phyloP scores from a whole-genome alignment of 2,329 filamentous ascomycete species.

The Dothidotthia symphoricarpi region DNA sequence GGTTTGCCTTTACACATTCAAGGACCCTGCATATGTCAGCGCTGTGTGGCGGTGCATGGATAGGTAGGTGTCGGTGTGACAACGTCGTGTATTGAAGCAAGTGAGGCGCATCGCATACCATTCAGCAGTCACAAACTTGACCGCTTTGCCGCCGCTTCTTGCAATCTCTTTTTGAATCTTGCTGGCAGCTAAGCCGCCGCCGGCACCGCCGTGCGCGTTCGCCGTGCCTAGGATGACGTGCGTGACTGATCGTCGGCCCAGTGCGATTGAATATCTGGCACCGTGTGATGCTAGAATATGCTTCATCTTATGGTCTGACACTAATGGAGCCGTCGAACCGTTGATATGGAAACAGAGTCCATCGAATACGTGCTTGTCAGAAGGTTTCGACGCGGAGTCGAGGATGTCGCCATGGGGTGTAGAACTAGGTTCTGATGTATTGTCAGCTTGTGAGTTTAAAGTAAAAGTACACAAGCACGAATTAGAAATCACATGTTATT shows the following conservation, averaged over 20 bases:
- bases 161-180: slow-evolving; percentile 82
- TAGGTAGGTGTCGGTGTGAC: slow-evolving; percentile 4
- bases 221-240: slow-evolving; percentile 73
- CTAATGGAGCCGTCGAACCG: slow-evolving; percentile 74
- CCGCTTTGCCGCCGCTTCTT: slow-evolving; percentile 62
- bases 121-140: slow-evolving; percentile 78
- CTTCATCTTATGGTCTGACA: slow-evolving; percentile 86
- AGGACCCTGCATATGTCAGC: slow-evolving; percentile 60
- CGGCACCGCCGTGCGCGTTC: slow-evolving; percentile 52
- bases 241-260: slow-evolving; percentile 73
- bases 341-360: slow-evolving; percentile 80
- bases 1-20: slow-evolving; percentile 76
- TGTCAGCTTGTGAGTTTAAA: background rate
- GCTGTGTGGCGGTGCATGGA: no score
- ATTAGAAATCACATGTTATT: no score
- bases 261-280: slow-evolving; percentile 65
- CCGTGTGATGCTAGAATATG: slow-evolving; percentile 73
- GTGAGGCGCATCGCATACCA: slow-evolving; percentile 53
- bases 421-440: background rate
- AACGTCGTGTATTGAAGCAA: no score
- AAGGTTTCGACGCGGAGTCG: slow-evolving; percentile 4
- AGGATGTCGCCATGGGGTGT: background rate
- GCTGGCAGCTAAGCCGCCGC: slow-evolving; percentile 70
- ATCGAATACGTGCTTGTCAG: slow-evolving; percentile 59
- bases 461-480: no score